Conservation (phyloP, 2,329 filamentous ascomycete genomes). For the Leptographium flavum region DNA sequence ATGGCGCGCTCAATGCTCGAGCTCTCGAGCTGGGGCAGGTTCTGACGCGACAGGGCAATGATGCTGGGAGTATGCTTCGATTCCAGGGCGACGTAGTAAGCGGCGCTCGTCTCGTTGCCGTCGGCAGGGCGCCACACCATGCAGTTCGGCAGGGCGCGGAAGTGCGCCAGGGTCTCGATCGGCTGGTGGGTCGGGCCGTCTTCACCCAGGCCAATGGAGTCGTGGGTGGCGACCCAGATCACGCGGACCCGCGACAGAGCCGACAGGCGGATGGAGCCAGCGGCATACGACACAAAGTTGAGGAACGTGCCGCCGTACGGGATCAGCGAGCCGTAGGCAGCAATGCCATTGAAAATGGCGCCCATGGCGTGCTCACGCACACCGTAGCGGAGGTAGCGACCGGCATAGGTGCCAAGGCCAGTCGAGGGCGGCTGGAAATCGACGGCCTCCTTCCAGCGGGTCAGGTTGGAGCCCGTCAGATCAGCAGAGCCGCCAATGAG, state of each 20-base stretch:
- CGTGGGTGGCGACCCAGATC: conserved; percentile 95
- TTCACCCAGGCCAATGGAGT: conserved; percentile 98
- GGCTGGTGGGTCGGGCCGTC: conserved; percentile 98
- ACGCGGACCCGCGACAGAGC: conserved; percentile 79
- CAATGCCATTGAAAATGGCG: conserved; percentile 86
- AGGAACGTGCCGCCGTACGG: conserved; percentile 94
- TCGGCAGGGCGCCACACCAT: conserved; percentile 99
- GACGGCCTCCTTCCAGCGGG: conserved; percentile 88
- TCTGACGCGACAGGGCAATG: conserved; percentile 90
- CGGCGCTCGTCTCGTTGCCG: conserved; percentile 94
- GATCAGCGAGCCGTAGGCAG: conserved; percentile 88
- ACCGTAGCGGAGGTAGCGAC: conserved; percentile 87
- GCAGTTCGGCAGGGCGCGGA: conserved; percentile 96
- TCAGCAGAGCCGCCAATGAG: conserved; percentile 93
- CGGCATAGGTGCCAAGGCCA: conserved; percentile 70
- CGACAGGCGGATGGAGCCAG: conserved; percentile 87
- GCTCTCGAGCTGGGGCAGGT: conserved; percentile 92
- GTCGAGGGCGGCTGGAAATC: conserved; percentile 90
- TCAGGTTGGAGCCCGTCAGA: conserved; percentile 97
- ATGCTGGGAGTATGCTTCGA: conserved; percentile 84
- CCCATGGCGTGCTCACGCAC: conserved; percentile 89
- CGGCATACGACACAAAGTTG: conserved; percentile 98
- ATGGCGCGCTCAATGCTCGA: conserved; percentile 76
- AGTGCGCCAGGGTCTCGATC: conserved; percentile 95
- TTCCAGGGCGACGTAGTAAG: conserved; percentile 91